Percentiles rank a stretch among this genome's conserved stretches.
Evolutionary conservation across 2,329 filamentous ascomycete species (phyloP).

Genomic region (Chrysoporthe austroafricana): DNA sequence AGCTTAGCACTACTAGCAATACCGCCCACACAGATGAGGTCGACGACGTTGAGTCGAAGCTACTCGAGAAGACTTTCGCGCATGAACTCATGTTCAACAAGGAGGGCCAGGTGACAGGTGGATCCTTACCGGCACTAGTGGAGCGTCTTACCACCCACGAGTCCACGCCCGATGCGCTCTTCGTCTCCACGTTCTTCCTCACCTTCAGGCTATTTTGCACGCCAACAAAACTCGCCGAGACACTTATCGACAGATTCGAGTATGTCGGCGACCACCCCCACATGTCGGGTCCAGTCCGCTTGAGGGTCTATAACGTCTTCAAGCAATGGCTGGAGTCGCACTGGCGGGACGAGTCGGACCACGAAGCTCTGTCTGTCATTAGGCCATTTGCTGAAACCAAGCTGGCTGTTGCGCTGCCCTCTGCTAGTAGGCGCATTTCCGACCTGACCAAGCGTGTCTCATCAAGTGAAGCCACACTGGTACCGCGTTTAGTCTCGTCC

Average conservation of each 20-base stretch:
- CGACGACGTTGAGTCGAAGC: slow-evolving; percentile 77
- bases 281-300: slow-evolving; percentile 77
- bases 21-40: slow-evolving; percentile 72
- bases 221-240: slow-evolving; percentile 75
- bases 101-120: slow-evolving; percentile 91
- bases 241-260: slow-evolving; percentile 88
- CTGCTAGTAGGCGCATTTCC: slow-evolving; percentile 77
- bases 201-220: slow-evolving; percentile 94
- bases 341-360: slow-evolving; percentile 84
- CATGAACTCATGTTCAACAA: slow-evolving; percentile 94
- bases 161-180: slow-evolving; percentile 86
- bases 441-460: slow-evolving; percentile 78
- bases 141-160: slow-evolving; percentile 93
- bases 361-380: slow-evolving; percentile 75
- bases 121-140: slow-evolving; percentile 87
- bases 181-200: slow-evolving; percentile 93
- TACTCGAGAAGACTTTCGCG: slow-evolving; percentile 90
- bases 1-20: slow-evolving; percentile 69
- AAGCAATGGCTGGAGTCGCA: slow-evolving; percentile 98
- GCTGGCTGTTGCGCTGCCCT: slow-evolving; percentile 70
- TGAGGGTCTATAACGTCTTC: slow-evolving; percentile 94
- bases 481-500: slow-evolving; percentile 81
- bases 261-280: slow-evolving; percentile 81
- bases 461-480: slow-evolving; percentile 71
- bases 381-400: slow-evolving; percentile 77